Base-by-base conservation (phyloP, 192 early-diverging fungal genomes). In the Coemansia sp. region DNA sequence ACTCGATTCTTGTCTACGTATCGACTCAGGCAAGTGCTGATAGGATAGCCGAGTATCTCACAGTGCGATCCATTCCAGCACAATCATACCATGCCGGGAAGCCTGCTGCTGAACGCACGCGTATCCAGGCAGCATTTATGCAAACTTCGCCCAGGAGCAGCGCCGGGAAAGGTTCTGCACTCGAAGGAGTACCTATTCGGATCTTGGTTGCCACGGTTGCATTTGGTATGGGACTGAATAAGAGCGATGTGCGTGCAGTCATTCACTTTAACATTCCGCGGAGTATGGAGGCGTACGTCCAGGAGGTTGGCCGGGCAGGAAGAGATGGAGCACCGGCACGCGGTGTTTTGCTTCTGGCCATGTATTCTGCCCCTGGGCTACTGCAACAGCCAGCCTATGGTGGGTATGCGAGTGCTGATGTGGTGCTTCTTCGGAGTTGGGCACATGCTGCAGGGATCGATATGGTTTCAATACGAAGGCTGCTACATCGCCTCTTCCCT, bases 31-130 rank as follows among this genome's bases (percentile, higher is more conserved):
- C 73, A 55, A 87, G 85, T 32, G 90, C 90, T 0, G 90, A 93
- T 56, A 74, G 76, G 1, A 31, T 93, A 8, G 88, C 90, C 4
- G 83, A 84, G 38, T 88, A 87, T 62, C 71, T 93, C 30, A 83
- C 87, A 5, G 82, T 84, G 21, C 77, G 88, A 1, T 82, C 83
- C 48, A 82, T 92, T 5, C 78, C 80, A 19, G 90, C 90, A 0
- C 89, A 90, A 51, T 77, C 83, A 56, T 94, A 94, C 52, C 93
- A 94, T 70, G 88, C 90, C 1, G 89, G 87, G 21, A 89, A 89
- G 67, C 68, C 86, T 0, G 56, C 80, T 1, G 58, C 72, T 2
- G 86, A 90, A 34, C 85, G 92, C 9, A 64, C 83, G 6, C 56
- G 80, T 12, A 81, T 91, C 1, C 93, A 94, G 78, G 47, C 71